Base-by-base conservation (phyloP, 2,329 filamentous ascomycete species). In the Aspergillus tubingensis region DNA sequence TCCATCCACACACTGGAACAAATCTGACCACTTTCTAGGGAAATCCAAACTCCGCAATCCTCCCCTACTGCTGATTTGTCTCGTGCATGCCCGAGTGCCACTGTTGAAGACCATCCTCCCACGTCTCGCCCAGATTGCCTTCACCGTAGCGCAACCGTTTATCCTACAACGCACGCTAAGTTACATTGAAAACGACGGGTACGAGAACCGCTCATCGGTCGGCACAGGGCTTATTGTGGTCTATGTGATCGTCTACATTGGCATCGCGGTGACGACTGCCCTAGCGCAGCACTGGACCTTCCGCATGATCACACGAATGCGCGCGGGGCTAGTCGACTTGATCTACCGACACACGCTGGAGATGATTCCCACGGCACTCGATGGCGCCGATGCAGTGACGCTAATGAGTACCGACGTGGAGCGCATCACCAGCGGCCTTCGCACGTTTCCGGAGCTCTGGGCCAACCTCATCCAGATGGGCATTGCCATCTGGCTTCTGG, bases 131-230 rank as follows among this genome's bases (percentile, higher is more conserved):
- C 73, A 73, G 23, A 74, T 72, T 1, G 79, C 70, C 3, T 81
- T 83, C 64, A 76, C 67, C 5, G 81, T 81, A 55, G 73, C 77
- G 5, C 81, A 83, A 39, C 80, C 81, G 0, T 78, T 82, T 23
- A 76, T 83, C 23, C 76, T 82, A 11, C 41, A 43, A 8, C 8
- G 30, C 8, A 57, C 36, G 7, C 32, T 51, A 2, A 21, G 10
- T n/a, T 57, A 48, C 17, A 54, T 48, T 15, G n/a, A n/a, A 8
- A 48, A 44, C 19, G 30, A 56, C 10, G 75, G 74, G 0, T 76
- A 74, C 41, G 38, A 41, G 38, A 41, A 41, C 38, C 15, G 38
- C 1, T 5, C 38, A 5, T 41, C 38, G 2, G n/a, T 41, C 38
- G 38, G 38, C 15, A 41, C 38, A 6, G 76, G 78, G 4, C 73